Conservation (phyloP, 805 yeast species). For the Priceomyces castillae region DNA sequence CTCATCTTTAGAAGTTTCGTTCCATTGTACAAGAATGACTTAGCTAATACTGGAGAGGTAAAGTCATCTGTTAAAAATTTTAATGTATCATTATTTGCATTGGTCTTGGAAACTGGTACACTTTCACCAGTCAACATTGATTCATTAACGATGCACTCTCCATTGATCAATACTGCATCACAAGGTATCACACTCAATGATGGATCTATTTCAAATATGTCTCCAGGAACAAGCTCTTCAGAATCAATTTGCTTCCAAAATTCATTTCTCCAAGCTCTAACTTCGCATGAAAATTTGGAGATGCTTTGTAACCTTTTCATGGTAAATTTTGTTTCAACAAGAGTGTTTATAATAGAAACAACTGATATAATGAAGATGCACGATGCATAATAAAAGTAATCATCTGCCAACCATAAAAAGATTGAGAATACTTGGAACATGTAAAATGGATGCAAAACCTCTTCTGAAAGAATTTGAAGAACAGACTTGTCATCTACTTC, state of each 20-base stretch:
- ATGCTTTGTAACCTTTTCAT: slow-evolving; percentile 69
- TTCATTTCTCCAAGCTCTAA: slow-evolving; percentile 87
- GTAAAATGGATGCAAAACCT: slow-evolving; percentile 92
- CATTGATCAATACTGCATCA: slow-evolving; percentile 81
- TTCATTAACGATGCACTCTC: slow-evolving; percentile 96
- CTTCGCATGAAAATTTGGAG: slow-evolving; percentile 72
- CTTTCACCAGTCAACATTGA: slow-evolving; percentile 98
- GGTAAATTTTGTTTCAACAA: slow-evolving; percentile 81
- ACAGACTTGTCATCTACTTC: slow-evolving; percentile 73
- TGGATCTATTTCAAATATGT: slow-evolving; percentile 90
- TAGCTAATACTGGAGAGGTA: slow-evolving; percentile 64
- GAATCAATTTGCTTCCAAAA: slow-evolving; percentile 85
- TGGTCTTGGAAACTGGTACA: slow-evolving; percentile 85
- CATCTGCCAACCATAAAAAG: slow-evolving; percentile 86
- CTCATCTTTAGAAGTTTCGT: slow-evolving; percentile 85
- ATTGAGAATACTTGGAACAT: slow-evolving; percentile 92
- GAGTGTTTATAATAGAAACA: slow-evolving; percentile 72
- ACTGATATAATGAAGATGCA: slow-evolving; percentile 88
- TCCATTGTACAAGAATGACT: slow-evolving; percentile 80
- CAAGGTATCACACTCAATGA: slow-evolving; percentile 74
- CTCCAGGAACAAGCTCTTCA: slow-evolving; percentile 90
- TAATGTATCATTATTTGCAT: slow-evolving; percentile 63
- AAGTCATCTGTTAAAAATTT: slow-evolving; percentile 56
- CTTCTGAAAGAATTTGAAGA: slow-evolving; percentile 68
- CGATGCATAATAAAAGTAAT: slow-evolving; percentile 88